A percentile compares a stretch with the other conserved stretches of the same genome.
Evolutionary conservation across 306 rosid genomes (phyloP).

Genomic region (Mimosa pudica): DNA sequence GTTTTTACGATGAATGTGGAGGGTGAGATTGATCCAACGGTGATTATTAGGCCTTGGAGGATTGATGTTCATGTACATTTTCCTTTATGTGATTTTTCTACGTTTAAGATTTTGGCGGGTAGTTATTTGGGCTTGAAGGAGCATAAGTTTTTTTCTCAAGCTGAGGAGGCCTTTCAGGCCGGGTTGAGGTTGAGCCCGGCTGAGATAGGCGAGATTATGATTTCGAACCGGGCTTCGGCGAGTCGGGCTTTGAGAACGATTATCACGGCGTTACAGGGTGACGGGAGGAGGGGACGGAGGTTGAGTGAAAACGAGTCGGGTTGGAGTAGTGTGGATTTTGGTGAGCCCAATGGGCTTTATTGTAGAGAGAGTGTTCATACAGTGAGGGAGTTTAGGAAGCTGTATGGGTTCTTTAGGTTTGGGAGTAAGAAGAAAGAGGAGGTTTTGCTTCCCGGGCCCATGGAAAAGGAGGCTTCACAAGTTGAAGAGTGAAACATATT

Average conservation of each 20-base stretch:
- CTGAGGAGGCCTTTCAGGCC: conserved; percentile 74
- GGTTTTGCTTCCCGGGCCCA: conserved; percentile 32
- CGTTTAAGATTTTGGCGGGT: conserved; percentile 69
- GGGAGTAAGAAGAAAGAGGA: conserved; percentile 80
- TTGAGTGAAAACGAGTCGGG: conserved; percentile 55
- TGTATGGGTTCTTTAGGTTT: conserved; percentile 78
- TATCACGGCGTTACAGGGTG: conserved; percentile 68
- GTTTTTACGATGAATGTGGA: conserved; percentile 76
- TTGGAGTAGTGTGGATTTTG: conserved; percentile 39
- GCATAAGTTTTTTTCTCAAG: conserved; percentile 85
- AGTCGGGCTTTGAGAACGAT: conserved; percentile 84
- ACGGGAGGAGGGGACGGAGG: conserved; percentile 27
- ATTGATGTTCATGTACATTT: conserved; percentile 82
- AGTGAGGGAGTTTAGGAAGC: conserved; percentile 71
- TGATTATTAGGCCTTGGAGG: conserved; percentile 79
- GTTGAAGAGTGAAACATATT: not conserved
- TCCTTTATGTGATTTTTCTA: conserved; percentile 80
- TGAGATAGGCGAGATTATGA: conserved; percentile 85
- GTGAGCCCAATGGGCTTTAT: conserved; percentile 42
- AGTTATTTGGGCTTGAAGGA: conserved; percentile 83
- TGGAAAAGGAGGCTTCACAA: conserved; percentile 43
- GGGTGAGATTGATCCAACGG: conserved; percentile 58
- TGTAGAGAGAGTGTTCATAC: conserved; percentile 68
- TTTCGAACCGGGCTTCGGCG: conserved; percentile 80
- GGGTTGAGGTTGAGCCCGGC: conserved; percentile 80